These are phyloP conservation scores for Galeopsis tetrahit DNA, from an alignment of 257 asterid species.

Conservation along the genomic window DNA sequence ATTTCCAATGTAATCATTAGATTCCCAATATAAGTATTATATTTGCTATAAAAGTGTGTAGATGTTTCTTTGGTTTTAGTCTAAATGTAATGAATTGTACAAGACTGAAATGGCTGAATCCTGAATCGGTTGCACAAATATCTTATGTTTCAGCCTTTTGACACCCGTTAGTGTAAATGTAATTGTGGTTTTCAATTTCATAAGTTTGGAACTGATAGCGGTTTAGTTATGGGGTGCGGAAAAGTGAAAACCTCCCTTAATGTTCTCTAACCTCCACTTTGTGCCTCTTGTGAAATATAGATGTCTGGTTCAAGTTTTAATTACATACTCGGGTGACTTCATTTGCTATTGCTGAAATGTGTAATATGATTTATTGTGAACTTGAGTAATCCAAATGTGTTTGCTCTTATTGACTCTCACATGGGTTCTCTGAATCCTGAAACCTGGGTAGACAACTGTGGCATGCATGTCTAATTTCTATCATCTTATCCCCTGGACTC, in stretches of 20 bases:
- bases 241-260: not conserved
- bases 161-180: not conserved
- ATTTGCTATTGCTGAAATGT: not conserved
- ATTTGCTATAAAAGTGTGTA: not conserved
- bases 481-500: not conserved
- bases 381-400: not conserved
- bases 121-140: not conserved
- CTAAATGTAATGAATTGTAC: not conserved
- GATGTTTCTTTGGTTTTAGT: not conserved
- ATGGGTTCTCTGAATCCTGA: too few relatives aligned
- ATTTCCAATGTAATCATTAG: not conserved
- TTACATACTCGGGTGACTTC: not conserved
- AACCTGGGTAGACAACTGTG: not conserved
- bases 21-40: not conserved
- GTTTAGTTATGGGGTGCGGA: not conserved
- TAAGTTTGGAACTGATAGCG: not conserved
- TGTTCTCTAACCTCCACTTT: not conserved
- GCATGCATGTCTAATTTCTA: not conserved
- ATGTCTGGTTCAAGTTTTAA: not conserved
- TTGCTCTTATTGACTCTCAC: not conserved
- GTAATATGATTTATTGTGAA: not conserved
- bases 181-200: not conserved
- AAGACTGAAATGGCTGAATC: not conserved
- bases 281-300: not conserved
- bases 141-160: not conserved